These are phyloP conservation scores for Lecanosticta acicola DNA, from an alignment of 2,329 filamentous ascomycete genomes.

Conservation along the genomic window DNA sequence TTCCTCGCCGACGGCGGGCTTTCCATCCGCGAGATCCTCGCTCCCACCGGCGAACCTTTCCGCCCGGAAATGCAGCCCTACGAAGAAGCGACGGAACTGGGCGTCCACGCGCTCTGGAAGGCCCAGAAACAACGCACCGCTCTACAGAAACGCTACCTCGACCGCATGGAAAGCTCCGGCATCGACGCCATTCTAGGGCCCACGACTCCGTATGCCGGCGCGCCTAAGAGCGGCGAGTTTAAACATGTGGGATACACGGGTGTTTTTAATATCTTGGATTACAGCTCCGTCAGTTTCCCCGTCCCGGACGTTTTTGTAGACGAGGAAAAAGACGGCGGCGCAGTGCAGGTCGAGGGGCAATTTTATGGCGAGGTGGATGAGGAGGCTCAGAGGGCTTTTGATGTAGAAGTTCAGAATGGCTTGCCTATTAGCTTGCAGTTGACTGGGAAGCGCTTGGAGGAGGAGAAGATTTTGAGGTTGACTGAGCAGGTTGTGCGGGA, in stretches of 20 bases:
- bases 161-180: slow-evolving; percentile 39
- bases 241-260: slow-evolving; percentile 40
- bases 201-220: slow-evolving; percentile 40
- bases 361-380: slow-evolving; percentile 37
- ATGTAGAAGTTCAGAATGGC: slow-evolving; percentile 36
- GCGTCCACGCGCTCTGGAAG: slow-evolving; percentile 44
- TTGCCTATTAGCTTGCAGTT: slow-evolving; percentile 37
- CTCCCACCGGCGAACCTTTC: slow-evolving; percentile 40
- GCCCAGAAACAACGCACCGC: slow-evolving; percentile 44
- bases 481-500: slow-evolving; percentile 24
- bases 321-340: slow-evolving; percentile 32
- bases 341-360: slow-evolving; percentile 20
- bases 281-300: slow-evolving; percentile 43
- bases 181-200: slow-evolving; percentile 45
- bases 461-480: slow-evolving; percentile 35
- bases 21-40: slow-evolving; percentile 39
- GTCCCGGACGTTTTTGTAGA: slow-evolving; percentile 35
- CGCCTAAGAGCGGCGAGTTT: slow-evolving; percentile 40
- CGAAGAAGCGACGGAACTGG: slow-evolving; percentile 39
- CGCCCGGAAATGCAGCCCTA: slow-evolving; percentile 48
- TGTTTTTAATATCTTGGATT: slow-evolving; percentile 47
- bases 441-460: slow-evolving; percentile 30
- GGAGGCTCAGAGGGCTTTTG: slow-evolving; percentile 32
- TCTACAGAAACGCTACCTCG: slow-evolving; percentile 38
- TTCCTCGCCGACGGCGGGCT: slow-evolving; percentile 51